phyloP scores from a whole-genome alignment of 495 filamentous ascomycete species.

The Penicillium odoratum region DNA sequence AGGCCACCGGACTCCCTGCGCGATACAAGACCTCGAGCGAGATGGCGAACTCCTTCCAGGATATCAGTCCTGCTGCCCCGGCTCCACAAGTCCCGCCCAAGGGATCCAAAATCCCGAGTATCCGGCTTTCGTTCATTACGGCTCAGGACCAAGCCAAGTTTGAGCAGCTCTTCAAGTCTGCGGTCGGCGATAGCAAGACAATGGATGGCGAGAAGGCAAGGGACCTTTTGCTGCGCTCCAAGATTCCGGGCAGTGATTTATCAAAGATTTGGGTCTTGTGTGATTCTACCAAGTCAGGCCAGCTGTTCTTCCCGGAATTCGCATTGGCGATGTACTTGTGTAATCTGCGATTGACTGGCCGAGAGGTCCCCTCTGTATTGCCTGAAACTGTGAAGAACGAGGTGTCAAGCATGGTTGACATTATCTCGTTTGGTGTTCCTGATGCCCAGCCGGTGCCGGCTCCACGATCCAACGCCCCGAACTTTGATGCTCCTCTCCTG shows the following conservation, averaged over 20 bases:
- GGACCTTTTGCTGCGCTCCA: constrained; percentile 84
- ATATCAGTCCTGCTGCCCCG: constrained; percentile 22
- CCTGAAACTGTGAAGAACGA: constrained; percentile 92
- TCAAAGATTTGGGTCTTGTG: constrained; percentile 94
- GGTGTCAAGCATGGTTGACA: constrained; percentile 99
- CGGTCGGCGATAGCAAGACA: constrained; percentile 82
- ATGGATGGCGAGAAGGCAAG: constrained; percentile 89
- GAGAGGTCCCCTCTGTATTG: constrained; percentile 68
- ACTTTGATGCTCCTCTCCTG: constrained; percentile 65
- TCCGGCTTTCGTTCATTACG: constrained; percentile 92
- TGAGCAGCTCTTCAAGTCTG: constrained; percentile 96
- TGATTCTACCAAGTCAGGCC: constrained; percentile 95
- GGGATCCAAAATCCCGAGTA: constrained; percentile 82
- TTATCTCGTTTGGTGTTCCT: constrained; percentile 91
- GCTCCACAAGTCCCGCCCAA: constrained; percentile 58
- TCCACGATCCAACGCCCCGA: constrained; percentile 69
- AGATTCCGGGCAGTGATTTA: constrained; percentile 76
- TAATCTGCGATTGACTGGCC: constrained; percentile 87
- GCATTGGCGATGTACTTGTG: constrained; percentile 98
- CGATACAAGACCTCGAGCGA: constrained; percentile 70
- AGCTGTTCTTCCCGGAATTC: constrained; percentile 97
- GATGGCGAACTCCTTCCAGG: constrained; percentile 82
- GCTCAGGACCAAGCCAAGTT: constrained; percentile 96
- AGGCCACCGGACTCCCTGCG: constrained; percentile 42
- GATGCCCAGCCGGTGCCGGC: constrained; percentile 64